Conservation (phyloP, 2,329 filamentous ascomycete genomes). For the Paecilomyces fulvus region DNA sequence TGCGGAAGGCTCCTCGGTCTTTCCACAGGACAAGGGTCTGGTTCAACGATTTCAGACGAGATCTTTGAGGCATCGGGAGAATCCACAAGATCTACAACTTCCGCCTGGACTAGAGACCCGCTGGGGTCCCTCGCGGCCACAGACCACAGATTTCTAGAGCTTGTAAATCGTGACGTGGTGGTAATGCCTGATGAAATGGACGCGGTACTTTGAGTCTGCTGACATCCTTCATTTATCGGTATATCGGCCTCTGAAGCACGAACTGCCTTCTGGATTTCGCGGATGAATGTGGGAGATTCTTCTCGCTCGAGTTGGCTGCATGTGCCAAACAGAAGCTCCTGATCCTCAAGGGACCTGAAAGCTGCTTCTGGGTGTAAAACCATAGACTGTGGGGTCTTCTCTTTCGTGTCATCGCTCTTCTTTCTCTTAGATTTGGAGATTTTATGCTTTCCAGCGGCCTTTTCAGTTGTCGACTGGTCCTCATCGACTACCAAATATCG, state of each 20-base stretch:
- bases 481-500: constrained; percentile 38
- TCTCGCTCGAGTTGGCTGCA: constrained; percentile 72
- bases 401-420: constrained; percentile 16
- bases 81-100: constrained; percentile 52
- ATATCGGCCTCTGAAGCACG: constrained; percentile 20
- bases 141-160: constrained; percentile 54
- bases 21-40: neutral
- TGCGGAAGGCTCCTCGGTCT: neutral
- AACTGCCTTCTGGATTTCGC: constrained; percentile 22
- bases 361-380: constrained; percentile 64
- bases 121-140: constrained; percentile 59
- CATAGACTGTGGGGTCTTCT: constrained; percentile 40
- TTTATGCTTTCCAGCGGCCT: constrained; percentile 9
- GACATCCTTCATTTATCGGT: constrained; percentile 1
- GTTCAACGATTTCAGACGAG: constrained; percentile 4
- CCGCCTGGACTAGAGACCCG: constrained; percentile 55
- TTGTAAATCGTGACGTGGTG: constrained; percentile 16
- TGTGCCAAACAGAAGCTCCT: constrained; percentile 77
- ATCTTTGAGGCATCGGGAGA: constrained; percentile 17
- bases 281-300: constrained; percentile 55
- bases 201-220: neutral
- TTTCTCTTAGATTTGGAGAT: constrained; percentile 9
- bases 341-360: constrained; percentile 54
- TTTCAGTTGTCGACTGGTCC: neutral
- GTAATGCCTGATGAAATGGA: constrained; percentile 4